Evolutionary conservation across 163 green algal genomes (phyloP).

Genomic region (Coccomyxa subellipsoidea): DNA sequence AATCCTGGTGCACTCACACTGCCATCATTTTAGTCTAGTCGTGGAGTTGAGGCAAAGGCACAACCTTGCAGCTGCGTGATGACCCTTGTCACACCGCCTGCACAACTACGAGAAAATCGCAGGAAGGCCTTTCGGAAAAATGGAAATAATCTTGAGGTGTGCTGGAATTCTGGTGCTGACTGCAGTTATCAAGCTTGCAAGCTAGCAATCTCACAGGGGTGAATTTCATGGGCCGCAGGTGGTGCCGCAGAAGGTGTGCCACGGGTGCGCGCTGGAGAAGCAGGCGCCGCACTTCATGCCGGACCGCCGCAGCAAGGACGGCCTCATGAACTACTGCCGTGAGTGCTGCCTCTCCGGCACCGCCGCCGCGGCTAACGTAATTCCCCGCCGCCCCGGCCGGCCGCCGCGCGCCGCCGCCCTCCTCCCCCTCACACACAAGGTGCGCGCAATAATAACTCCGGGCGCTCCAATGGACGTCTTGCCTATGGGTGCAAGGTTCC

Average conservation of each 20-base stretch:
- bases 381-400: neutral
- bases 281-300: conserved; percentile 10
- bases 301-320: conserved; percentile 22
- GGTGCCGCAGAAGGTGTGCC: conserved; percentile 16
- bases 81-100: too few species aligned
- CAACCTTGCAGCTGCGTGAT: too few species aligned
- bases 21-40: too few species aligned
- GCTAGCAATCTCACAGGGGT: neutral
- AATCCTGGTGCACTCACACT: too few species aligned
- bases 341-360: neutral
- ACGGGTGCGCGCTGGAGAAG: conserved; percentile 12
- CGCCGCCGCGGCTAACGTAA: neutral
- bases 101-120: too few species aligned
- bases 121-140: too few species aligned
- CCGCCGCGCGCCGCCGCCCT: neutral
- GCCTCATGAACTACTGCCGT: conserved; percentile 17
- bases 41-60: too few species aligned
- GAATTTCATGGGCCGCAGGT: conserved; percentile 10
- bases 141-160: too few species aligned
- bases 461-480: too few species aligned
- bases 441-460: too few species aligned
- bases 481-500: neutral
- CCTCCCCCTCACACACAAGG: neutral
- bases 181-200: neutral
- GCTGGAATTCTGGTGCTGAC: neutral